phyloP scores from a whole-genome alignment of 129 eudicot species.

The Tagetes patula region DNA sequence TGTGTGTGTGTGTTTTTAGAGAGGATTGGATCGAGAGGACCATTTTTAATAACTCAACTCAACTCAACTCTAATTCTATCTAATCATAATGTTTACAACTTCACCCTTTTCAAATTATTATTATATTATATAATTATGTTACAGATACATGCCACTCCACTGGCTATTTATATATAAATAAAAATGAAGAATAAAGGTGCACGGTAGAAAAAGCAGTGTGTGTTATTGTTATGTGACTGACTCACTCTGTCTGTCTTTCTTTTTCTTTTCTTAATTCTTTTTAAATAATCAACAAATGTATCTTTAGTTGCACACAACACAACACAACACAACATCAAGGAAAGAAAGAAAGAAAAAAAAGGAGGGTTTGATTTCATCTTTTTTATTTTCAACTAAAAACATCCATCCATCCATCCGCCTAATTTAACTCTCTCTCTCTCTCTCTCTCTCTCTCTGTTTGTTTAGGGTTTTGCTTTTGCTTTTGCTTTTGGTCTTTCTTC shows the following conservation, averaged over 20 bases:
- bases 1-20: no score
- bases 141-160: no score
- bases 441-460: background rate
- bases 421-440: background rate
- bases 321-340: background rate
- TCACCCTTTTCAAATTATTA: conserved; percentile 11
- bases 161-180: background rate
- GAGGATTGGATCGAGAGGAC: background rate
- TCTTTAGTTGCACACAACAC: conserved; percentile 10
- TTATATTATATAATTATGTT: background rate
- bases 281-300: no score
- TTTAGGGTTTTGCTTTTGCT: conserved; percentile 23
- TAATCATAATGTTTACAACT: conserved; percentile 20
- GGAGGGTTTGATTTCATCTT: no score
- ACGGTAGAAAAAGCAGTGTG: conserved; percentile 15
- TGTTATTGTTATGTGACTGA: background rate
- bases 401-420: conserved; percentile 13
- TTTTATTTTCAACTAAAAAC: conserved; percentile 19
- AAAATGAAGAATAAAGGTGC: conserved; percentile 19
- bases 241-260: background rate
- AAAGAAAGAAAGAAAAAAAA: no score
- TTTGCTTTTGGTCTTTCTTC: conserved; percentile 21
- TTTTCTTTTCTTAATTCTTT: background rate
- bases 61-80: background rate
- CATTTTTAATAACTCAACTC: conserved; percentile 5